Base-by-base conservation (phyloP, 495 filamentous ascomycete species). In the Penicillium coffeae region DNA sequence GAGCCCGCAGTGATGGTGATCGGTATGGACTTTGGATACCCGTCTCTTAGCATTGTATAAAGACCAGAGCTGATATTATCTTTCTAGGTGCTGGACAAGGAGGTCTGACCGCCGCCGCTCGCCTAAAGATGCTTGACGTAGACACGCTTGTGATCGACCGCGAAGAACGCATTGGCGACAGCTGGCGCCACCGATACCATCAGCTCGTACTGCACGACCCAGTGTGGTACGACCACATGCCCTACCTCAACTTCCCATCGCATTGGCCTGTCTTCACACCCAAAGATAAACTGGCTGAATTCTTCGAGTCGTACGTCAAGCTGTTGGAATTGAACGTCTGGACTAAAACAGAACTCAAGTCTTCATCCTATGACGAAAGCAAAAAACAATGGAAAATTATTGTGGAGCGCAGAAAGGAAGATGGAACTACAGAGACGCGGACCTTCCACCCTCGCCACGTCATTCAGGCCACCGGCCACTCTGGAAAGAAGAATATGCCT, bases 261-360 rank as follows among this genome's bases (percentile, higher is more conserved):
- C 69, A 67, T 48, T 91, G 87, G 86, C 72, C 72, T 2, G 54
- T 84, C 20, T 88, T 85, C 59, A 87, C 85, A 1, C 87, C 88
- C 1, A 90, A 90, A 57, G 86, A 91, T 60, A 91, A 91, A 50
- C 72, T 90, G 0, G 88, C 82, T 13, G 83, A 88, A 30, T 92
- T 86, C 73, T 82, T 91, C 58, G 84, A 90, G 37, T 72, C 74
- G 2, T 93, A 93, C 53, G 86, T 79, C 38, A 80, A 79, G 27
- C 52, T 81, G 20, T 68, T 90, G n/a, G 88, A 93, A 55, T 74
- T 93, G 35, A 87, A 91, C 55, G 75, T 89, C 12, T 91, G 88
- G 88, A 85, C 73, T 13, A 58, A 57, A 2, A 81, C 84, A 3
- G 74, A 63, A 3, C 44, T 89, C 3, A 64, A 55, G 8, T 72